Conservation (phyloP, 371 early-diverging fungal species). For the Rhizopus sp. region DNA sequence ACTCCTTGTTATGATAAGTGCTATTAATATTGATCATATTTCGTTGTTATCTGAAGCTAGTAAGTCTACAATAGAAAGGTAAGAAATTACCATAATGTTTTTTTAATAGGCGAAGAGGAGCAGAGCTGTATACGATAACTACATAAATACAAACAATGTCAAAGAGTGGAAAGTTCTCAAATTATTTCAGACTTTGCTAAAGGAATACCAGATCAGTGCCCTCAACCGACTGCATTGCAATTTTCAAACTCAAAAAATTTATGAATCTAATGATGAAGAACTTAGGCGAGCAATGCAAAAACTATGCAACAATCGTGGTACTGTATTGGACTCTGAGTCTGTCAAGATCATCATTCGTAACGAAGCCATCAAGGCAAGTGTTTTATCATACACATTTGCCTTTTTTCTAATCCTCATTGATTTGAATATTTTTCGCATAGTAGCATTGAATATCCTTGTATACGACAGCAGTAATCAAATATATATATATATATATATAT, state of each 20-base stretch:
- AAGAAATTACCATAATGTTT: constrained; percentile 1
- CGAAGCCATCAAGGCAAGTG: neutral
- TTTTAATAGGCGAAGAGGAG: constrained; percentile 15
- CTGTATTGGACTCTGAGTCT: neutral
- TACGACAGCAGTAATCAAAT: neutral
- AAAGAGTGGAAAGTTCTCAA: constrained; percentile 15
- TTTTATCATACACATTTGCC: constrained; percentile 4
- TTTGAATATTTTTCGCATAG: constrained; percentile 3
- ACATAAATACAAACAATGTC: constrained; percentile 12
- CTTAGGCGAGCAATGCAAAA: constrained; percentile 10
- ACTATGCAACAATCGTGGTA: constrained; percentile 1
- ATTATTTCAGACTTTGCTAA: constrained; percentile 13
- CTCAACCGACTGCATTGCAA: constrained; percentile 8
- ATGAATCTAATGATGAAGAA: constrained; percentile 7
- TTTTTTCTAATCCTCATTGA: constrained; percentile 4
- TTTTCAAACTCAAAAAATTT: constrained; percentile 15
- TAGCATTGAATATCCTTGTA: constrained; percentile 2
- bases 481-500: neutral
- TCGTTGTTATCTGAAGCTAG: constrained; percentile 13
- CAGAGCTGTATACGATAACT: constrained; percentile 14
- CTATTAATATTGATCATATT: too few relatives aligned
- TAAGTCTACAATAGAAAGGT: constrained; percentile 13
- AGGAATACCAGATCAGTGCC: constrained; percentile 1
- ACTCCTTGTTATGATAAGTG: too few relatives aligned
- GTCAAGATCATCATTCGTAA: constrained; percentile 1